Base-by-base conservation (phyloP, 495 filamentous ascomycete genomes). In the Copromyces sp. region DNA sequence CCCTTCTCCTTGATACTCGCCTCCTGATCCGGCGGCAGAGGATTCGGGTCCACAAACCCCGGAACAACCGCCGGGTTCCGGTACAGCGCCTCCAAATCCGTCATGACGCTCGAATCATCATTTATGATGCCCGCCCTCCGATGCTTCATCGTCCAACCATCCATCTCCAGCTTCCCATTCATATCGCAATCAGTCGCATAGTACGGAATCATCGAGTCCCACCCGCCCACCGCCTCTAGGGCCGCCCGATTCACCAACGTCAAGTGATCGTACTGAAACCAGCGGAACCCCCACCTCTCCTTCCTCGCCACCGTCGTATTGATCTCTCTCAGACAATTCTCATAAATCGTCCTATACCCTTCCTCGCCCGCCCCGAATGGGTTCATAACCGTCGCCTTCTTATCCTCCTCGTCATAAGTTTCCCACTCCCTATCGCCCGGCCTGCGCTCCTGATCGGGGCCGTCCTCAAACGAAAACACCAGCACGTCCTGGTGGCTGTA, bases 101-200 rank as follows among this genome's bases (percentile, higher is more conserved):
- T 78, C 38, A 89, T 72, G 0, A 76, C 76, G 39, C 74, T 79
- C 8, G 78, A 84, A 0, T 88, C 84, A 73, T 90, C 88, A 44
- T 81, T 88, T 17, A 90, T 77, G 59, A 83, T 75, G 9, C 88
- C 88, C 9, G 81, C 85, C 29, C 80, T 75, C 11, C 78, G 79
- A 59, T 84, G 77, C n/a, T 78, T 74, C 69, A 83, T 82, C 20
- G 80, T 81, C 80, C 84, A 89, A 5, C 81, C 79, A 14, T 75
- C 78, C 87, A 89, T 87, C 40, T 73, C 76, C n/a, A 90, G 73
- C 32, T 86, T 84, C 37, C 79, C 80, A 75, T 89, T 84, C 76
- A 88, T 86, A 68, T 90, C 88, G 77, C 88, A 90, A 72, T 90
- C 87, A 2, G 88, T 87, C 72, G 80, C 82, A 73, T 90, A 90